phyloP scores from a whole-genome alignment of 495 filamentous ascomycete species.

The Penicillium parvum region DNA sequence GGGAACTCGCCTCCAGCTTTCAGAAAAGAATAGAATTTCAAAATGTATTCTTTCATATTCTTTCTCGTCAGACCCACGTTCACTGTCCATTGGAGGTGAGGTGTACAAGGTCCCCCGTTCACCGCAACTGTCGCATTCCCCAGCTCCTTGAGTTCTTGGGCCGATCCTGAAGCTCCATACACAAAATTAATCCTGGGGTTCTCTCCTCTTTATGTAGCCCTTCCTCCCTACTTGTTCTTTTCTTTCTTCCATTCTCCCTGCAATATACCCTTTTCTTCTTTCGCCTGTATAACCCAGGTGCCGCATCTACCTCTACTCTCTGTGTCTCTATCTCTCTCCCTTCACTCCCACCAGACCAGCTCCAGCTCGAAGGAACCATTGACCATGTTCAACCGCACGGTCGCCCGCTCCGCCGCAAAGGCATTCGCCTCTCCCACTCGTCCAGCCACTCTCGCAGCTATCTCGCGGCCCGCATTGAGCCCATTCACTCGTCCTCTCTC shows the following conservation, averaged over 20 bases:
- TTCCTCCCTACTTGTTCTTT: constrained; percentile 2
- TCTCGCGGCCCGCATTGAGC: no score
- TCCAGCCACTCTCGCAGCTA: constrained; percentile 15
- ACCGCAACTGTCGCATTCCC: constrained; percentile 27
- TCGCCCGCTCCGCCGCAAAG: constrained; percentile 29
- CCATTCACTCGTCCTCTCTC: constrained; percentile 26
- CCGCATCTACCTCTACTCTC: no score
- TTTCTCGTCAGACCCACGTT: constrained; percentile 3
- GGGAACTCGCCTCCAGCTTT: neutral
- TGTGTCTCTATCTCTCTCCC: neutral
- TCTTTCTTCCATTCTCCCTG: neutral
- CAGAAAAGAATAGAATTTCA: neutral
- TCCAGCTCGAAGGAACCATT: neutral
- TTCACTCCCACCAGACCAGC: neutral
- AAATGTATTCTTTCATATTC: constrained; percentile 4
- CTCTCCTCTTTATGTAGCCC: neutral
- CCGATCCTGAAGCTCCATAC: constrained; percentile 2
- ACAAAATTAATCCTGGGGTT: neutral
- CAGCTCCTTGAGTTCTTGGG: constrained; percentile 12
- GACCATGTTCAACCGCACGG: constrained; percentile 33
- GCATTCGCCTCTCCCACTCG: constrained; percentile 21
- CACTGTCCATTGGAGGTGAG: constrained; percentile 2
- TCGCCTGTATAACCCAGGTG: no score
- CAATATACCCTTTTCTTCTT: neutral
- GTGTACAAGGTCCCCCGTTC: constrained; percentile 4